Evolutionary conservation across 169 alveolate species (phyloP).

Genomic region (Eimeria falciformis): DNA sequence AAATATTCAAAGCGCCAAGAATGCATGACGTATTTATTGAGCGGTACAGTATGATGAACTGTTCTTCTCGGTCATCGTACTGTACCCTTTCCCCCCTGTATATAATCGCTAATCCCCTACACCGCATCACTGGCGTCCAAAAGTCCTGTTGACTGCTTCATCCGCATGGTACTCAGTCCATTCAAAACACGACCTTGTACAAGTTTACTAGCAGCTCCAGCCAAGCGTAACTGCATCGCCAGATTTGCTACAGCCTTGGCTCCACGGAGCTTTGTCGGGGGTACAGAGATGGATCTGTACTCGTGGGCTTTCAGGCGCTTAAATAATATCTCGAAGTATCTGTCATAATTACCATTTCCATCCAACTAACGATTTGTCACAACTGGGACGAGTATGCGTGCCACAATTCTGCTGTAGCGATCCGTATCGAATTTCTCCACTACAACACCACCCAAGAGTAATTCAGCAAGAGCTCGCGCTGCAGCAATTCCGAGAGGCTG

Average conservation of each 20-base stretch:
- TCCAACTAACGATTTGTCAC: not conserved
- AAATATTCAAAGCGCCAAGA: no score
- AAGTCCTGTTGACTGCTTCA: not conserved
- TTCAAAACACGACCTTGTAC: not conserved
- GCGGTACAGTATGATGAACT: no score
- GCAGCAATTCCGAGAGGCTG: conserved; percentile 17
- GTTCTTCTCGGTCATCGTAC: conserved; percentile 2
- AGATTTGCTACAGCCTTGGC: not conserved
- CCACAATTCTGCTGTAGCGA: not conserved
- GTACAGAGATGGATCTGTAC: not conserved
- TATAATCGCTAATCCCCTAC: not conserved
- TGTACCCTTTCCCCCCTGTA: not conserved
- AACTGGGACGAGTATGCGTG: not conserved
- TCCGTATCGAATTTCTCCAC: not conserved
- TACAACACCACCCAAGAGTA: conserved; percentile 9
- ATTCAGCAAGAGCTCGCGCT: conserved; percentile 15
- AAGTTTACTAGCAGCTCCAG: not conserved
- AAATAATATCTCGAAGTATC: no score
- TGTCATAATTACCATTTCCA: not conserved
- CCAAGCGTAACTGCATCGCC: not conserved
- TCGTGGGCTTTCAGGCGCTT: no score
- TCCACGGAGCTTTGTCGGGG: not conserved
- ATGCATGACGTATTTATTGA: no score
- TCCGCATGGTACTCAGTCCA: not conserved
- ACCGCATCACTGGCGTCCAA: conserved; percentile 11